Conservation (phyloP, 306 rosid genomes). For the Geum urbanum region DNA sequence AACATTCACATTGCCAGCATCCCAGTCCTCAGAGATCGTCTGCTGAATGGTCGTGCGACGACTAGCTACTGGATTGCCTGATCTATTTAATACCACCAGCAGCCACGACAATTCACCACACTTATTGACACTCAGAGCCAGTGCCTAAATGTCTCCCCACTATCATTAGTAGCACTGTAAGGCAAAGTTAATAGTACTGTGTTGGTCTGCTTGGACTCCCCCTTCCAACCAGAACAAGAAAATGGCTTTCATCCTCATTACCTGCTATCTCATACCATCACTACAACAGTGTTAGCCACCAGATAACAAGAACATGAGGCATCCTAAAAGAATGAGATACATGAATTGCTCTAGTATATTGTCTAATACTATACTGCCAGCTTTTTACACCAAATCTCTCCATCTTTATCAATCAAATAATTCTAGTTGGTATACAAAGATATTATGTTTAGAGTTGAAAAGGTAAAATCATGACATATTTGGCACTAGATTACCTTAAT, state of each 20-base stretch:
- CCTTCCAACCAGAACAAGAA: not conserved
- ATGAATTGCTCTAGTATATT: not conserved
- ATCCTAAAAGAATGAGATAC: not conserved
- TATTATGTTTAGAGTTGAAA: not conserved
- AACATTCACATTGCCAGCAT: not conserved
- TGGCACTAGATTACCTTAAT: conserved; percentile 30
- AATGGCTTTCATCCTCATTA: not conserved
- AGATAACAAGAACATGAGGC: not conserved
- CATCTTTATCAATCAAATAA: not conserved
- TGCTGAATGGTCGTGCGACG: no score
- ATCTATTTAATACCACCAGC: not conserved
- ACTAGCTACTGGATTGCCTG: not conserved
- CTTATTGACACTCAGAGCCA: not conserved
- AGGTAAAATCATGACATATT: conserved; percentile 15
- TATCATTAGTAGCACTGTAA: not conserved
- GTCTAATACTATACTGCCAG: not conserved
- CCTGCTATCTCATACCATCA: not conserved
- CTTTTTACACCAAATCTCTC: not conserved
- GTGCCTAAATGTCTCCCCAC: no score
- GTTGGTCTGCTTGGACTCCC: not conserved
- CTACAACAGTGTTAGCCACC: not conserved
- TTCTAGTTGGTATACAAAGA: not conserved
- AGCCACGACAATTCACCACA: not conserved
- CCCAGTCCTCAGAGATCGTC: not conserved
- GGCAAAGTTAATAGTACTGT: not conserved